These are phyloP conservation scores for Hygrocybe coccinea DNA, from an alignment of 768 basidiomycete genomes.

Conservation along the genomic window DNA sequence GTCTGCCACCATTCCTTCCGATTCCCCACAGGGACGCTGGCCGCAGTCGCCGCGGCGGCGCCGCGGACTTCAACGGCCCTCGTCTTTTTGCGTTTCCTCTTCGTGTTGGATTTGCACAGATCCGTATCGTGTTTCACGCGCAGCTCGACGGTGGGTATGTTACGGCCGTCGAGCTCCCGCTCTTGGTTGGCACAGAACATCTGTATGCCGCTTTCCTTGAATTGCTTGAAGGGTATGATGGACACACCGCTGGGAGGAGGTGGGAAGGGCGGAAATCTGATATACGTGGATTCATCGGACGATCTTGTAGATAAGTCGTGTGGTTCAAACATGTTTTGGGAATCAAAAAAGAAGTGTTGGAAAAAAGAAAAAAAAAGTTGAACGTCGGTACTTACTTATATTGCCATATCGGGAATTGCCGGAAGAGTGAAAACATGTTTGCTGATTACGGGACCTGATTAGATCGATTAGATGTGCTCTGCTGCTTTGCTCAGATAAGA, in stretches of 20 bases:
- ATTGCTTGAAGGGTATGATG: slow-evolving; percentile 53
- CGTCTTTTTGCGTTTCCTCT: slow-evolving; percentile 42
- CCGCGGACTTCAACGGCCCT: background rate
- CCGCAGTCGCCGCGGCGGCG: background rate
- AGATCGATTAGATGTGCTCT: too few relatives aligned
- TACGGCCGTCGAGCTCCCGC: slow-evolving; percentile 61
- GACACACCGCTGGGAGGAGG: slow-evolving; percentile 34
- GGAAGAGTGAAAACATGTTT: background rate
- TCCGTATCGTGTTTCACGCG: slow-evolving; percentile 50
- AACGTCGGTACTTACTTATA: background rate
- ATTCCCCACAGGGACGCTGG: background rate
- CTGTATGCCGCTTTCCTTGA: slow-evolving; percentile 55
- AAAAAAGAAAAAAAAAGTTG: background rate
- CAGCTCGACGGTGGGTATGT: slow-evolving; percentile 61
- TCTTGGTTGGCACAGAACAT: slow-evolving; percentile 45
- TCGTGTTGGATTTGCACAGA: slow-evolving; percentile 51
- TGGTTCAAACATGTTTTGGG: background rate
- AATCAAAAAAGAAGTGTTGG: background rate
- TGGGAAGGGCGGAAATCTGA: slow-evolving; percentile 30
- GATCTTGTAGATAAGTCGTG: background rate
- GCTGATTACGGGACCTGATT: background rate
- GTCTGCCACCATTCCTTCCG: slow-evolving; percentile 58
- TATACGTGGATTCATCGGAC: background rate
- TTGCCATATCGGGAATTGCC: background rate
- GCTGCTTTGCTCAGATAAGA: too few relatives aligned